Percentiles rank a stretch among this genome's conserved stretches.
Evolutionary conservation across 139 green algal genomes (phyloP).

Genomic region (Tetraselmis chui): DNA sequence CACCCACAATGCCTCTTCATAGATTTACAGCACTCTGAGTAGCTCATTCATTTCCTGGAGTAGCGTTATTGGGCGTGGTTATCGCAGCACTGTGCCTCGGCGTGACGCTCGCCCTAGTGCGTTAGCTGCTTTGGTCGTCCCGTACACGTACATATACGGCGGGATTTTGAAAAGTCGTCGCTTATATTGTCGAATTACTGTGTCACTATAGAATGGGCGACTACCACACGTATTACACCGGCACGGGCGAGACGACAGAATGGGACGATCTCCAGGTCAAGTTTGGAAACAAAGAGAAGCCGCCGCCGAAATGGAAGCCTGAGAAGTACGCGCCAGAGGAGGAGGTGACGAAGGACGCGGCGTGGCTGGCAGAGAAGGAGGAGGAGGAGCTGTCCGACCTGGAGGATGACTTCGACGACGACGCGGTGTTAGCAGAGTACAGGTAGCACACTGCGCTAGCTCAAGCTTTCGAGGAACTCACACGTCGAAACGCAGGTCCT

Average conservation of each 20-base stretch:
- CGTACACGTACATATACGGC: too few relatives aligned
- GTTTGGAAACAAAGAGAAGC: constrained; percentile 59
- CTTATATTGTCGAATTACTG: too few relatives aligned
- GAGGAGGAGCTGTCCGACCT: constrained; percentile 52
- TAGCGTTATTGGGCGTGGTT: too few relatives aligned
- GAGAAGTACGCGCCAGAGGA: constrained; percentile 43
- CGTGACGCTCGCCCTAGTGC: too few relatives aligned
- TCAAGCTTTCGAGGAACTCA: neutral
- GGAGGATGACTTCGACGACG: constrained; percentile 73
- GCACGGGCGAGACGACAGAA: constrained; percentile 65
- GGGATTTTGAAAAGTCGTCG: too few relatives aligned
- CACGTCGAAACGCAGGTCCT: too few relatives aligned
- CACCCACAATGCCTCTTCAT: too few relatives aligned
- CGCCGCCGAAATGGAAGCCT: constrained; percentile 50
- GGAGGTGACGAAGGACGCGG: constrained; percentile 34
- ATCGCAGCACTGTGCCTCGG: too few relatives aligned
- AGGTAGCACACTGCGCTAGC: constrained; percentile 42
- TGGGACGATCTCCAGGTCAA: constrained; percentile 80
- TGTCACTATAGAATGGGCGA: constrained; percentile 65
- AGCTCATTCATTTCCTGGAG: too few relatives aligned
- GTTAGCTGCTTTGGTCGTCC: too few relatives aligned
- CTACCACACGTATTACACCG: constrained; percentile 64
- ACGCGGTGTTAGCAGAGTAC: constrained; percentile 67
- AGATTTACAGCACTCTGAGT: too few relatives aligned
- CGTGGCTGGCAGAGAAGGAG: constrained; percentile 41